Evolutionary conservation across 2,329 filamentous ascomycete species (phyloP).

Genomic region (Capronia epimyces): DNA sequence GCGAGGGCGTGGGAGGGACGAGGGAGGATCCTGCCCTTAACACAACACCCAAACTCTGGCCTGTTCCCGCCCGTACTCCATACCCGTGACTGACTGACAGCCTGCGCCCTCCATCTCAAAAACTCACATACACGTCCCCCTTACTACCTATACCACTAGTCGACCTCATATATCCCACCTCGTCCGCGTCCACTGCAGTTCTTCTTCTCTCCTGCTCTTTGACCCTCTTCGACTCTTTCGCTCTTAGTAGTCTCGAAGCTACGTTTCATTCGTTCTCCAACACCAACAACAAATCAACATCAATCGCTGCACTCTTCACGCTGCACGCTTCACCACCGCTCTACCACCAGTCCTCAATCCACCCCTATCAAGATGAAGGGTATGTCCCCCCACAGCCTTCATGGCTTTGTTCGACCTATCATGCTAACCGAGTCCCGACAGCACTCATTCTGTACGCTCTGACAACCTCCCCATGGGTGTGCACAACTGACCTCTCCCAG

Average conservation of each 20-base stretch:
- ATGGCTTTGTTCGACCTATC: slow-evolving; percentile 1
- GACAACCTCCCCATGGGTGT: slow-evolving; percentile 11
- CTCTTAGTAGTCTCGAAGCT: slow-evolving; percentile 16
- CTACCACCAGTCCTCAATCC: not conserved
- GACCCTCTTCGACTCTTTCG: slow-evolving; percentile 9
- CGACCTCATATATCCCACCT: not conserved
- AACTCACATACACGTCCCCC: too few species aligned
- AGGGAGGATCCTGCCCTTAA: too few species aligned
- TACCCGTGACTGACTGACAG: not conserved
- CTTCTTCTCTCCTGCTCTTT: slow-evolving; percentile 15
- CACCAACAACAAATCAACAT: not conserved
- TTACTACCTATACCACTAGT: not conserved
- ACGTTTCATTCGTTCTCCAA: slow-evolving; percentile 19
- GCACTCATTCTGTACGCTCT: slow-evolving; percentile 26
- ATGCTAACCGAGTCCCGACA: slow-evolving; percentile 13
- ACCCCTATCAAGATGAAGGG: slow-evolving; percentile 40
- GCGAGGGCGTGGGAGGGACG: too few species aligned
- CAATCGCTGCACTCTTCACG: not conserved
- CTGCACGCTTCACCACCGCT: not conserved
- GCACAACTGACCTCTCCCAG: slow-evolving; percentile 64
- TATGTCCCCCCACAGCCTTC: slow-evolving; percentile 29
- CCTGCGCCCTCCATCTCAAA: too few species aligned
- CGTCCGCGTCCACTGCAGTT: not conserved
- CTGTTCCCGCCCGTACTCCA: too few species aligned
- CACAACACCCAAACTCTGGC: too few species aligned